A percentile compares a stretch with the other conserved stretches of the same genome.
Evolutionary conservation across 2,329 filamentous ascomycete species (phyloP).

Genomic region (Phoma sp.): DNA sequence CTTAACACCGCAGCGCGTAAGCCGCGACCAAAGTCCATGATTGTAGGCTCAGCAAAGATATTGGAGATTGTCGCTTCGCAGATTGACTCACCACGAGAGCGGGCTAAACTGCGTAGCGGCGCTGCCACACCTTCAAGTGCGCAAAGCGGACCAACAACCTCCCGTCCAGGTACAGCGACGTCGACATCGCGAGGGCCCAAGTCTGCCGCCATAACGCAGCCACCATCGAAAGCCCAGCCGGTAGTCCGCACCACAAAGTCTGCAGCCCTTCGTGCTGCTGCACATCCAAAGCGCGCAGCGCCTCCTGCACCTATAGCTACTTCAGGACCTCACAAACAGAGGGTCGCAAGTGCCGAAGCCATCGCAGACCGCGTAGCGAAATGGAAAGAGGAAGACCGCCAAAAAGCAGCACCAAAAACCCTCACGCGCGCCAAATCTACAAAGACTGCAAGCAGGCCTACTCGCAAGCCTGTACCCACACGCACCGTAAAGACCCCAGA

Average conservation of each 20-base stretch:
- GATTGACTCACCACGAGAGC: slow-evolving; percentile 8
- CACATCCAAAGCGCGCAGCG: background rate
- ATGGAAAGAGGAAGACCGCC: slow-evolving; percentile 23
- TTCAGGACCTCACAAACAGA: background rate
- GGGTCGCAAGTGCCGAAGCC: slow-evolving; percentile 21
- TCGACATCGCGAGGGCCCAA: background rate
- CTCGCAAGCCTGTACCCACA: background rate
- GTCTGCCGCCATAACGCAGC: background rate
- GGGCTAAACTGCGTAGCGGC: slow-evolving; percentile 7
- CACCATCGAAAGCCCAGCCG: background rate
- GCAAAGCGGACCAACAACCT: slow-evolving; percentile 1
- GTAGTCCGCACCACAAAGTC: background rate
- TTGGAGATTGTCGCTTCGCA: slow-evolving; percentile 8
- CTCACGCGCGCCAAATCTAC: background rate
- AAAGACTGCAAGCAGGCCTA: slow-evolving; percentile 5
- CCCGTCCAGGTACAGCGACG: background rate
- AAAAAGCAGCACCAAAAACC: background rate
- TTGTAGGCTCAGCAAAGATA: slow-evolving; percentile 7
- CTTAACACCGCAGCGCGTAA: slow-evolving; percentile 9
- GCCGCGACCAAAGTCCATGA: slow-evolving; percentile 16
- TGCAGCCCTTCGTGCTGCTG: background rate
- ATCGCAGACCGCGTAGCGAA: slow-evolving; percentile 23
- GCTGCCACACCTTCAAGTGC: background rate
- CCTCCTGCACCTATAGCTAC: background rate
- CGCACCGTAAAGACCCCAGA: background rate